phyloP scores from a whole-genome alignment of 345 rosid species.

The Sapria himalayana region DNA sequence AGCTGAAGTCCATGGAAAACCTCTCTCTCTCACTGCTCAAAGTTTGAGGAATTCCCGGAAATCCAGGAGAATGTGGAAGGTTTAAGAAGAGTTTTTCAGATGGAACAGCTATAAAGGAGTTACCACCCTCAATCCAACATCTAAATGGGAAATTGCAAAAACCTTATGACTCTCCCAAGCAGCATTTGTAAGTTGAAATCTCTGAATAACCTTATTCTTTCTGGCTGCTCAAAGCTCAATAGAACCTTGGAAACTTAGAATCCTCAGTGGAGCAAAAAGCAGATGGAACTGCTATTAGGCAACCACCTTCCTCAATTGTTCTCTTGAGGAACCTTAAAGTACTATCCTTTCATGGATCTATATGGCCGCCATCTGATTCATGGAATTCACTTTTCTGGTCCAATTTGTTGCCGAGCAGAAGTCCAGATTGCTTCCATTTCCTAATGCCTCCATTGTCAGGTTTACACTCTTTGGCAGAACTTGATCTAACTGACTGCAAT shows the following conservation, averaged over 20 bases:
- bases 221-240: constrained; percentile 5
- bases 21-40: constrained; percentile 1
- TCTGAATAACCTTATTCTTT: constrained; percentile 1
- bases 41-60: background rate
- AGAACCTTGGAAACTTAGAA: background rate
- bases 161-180: too few species aligned
- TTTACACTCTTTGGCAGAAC: constrained; percentile 9
- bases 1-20: background rate
- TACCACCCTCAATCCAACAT: too few species aligned
- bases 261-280: constrained; percentile 3
- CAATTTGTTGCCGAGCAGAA: background rate
- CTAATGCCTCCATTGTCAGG: constrained; percentile 4
- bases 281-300: constrained; percentile 1
- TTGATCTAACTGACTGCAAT: constrained; percentile 12
- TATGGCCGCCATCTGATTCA: background rate
- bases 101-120: background rate
- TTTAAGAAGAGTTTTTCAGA: background rate
- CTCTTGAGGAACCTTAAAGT: background rate
- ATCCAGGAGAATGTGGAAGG: too few species aligned
- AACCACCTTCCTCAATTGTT: background rate
- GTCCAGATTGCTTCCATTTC: background rate
- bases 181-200: too few species aligned
- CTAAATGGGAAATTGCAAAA: too few species aligned
- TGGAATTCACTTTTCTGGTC: background rate
- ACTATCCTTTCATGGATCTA: background rate